Percentiles rank a stretch among this genome's conserved stretches.
These are phyloP conservation scores for Hygrocybe punicea DNA, from an alignment of 768 basidiomycete genomes.

Conservation along the genomic window DNA sequence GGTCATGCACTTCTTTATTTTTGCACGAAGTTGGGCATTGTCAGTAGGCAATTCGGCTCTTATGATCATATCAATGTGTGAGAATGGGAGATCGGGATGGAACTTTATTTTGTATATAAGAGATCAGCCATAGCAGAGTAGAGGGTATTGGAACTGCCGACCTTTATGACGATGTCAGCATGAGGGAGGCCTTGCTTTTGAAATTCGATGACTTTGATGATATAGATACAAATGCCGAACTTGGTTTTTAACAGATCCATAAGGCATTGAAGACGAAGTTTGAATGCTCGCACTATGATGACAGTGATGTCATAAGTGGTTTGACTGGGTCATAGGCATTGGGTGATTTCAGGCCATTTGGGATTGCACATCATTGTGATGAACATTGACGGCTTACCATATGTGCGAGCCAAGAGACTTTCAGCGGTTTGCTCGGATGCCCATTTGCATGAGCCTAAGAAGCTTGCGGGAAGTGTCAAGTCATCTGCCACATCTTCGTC, in stretches of 20 bases:
- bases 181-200: slow-evolving; percentile 44
- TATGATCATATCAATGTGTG: not conserved
- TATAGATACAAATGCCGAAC: too few species aligned
- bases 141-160: slow-evolving; percentile 44
- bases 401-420: slow-evolving; percentile 30
- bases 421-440: slow-evolving; percentile 38
- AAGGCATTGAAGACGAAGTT: slow-evolving; percentile 26
- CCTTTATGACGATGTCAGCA: slow-evolving; percentile 27
- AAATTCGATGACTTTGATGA: slow-evolving; percentile 41
- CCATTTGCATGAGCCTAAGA: slow-evolving; percentile 37
- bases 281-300: slow-evolving; percentile 37
- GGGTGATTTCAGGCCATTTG: slow-evolving; percentile 38
- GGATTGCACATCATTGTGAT: too few species aligned
- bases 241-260: slow-evolving; percentile 25
- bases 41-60: not conserved
- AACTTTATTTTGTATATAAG: slow-evolving; percentile 38
- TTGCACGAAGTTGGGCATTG: too few species aligned
- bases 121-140: slow-evolving; percentile 42
- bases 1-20: too few species aligned
- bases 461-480: slow-evolving; percentile 36
- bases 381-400: too few species aligned
- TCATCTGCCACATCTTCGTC: slow-evolving; percentile 23
- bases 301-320: slow-evolving; percentile 33
- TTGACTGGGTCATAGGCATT: slow-evolving; percentile 33
- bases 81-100: not conserved